Percentiles rank a stretch among this genome's conserved stretches.
phyloP scores from a whole-genome alignment of 129 eudicot genomes.

The Dittrichia graveolens region DNA sequence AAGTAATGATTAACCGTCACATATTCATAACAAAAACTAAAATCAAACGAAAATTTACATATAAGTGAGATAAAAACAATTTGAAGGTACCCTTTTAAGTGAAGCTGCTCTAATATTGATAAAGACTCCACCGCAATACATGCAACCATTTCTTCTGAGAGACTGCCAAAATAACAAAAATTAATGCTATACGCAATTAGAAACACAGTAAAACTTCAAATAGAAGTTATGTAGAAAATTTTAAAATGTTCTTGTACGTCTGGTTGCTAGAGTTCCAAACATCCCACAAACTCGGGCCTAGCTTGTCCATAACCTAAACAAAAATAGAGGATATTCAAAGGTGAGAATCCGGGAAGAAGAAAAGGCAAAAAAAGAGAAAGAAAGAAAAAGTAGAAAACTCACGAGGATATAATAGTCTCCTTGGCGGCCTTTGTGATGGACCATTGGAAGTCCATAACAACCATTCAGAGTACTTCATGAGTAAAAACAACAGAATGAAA shows the following conservation, averaged over 20 bases:
- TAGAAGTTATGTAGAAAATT: neutral
- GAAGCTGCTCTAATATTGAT: conserved; percentile 83
- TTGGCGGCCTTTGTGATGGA: conserved; percentile 81
- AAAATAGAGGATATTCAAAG: neutral
- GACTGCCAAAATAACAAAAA: conserved; percentile 38
- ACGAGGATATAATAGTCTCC: conserved; percentile 92
- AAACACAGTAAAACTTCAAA: neutral
- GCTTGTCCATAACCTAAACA: conserved; percentile 84
- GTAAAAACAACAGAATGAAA: conserved; percentile 1
- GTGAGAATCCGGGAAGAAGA: neutral
- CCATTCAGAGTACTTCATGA: conserved; percentile 69
- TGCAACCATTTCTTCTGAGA: conserved; percentile 90
- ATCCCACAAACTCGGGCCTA: conserved; percentile 97
- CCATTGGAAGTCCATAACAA: conserved; percentile 84
- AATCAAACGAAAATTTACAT: neutral
- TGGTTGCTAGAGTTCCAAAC: conserved; percentile 83
- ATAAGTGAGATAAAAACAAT: neutral
- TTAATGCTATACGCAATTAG: neutral
- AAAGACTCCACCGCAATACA: conserved; percentile 89
- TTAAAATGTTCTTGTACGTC: conserved; percentile 34
- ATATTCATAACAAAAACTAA: neutral
- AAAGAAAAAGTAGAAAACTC: conserved; percentile 17
- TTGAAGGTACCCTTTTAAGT: conserved; percentile 61
- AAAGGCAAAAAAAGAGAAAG: neutral
- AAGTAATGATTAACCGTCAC: neutral